Base-by-base conservation (phyloP, 257 asterid genomes). In the Eucommia ulmoides region DNA sequence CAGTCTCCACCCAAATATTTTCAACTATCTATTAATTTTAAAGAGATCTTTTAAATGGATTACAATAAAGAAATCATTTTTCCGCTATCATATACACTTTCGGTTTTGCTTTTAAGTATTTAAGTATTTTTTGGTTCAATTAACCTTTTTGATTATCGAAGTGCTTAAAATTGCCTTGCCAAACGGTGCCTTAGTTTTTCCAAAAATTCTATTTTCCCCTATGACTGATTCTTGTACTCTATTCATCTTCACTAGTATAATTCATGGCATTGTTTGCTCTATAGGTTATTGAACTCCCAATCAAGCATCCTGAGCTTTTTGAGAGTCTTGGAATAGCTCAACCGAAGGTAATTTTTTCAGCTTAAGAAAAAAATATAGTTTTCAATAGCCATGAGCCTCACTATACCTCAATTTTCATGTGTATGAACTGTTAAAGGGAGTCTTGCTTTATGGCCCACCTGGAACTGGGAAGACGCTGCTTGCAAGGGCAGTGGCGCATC, bases 321-420 rank as follows among this genome's bases (percentile, higher is more conserved):
- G 91, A 80, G 82, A 68, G 78, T 76, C 89, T 76, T 65, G 92
- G 92, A 55, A 81, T 81, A 45, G 92, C 86, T 51, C 83, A 81
- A 66, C 92, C 92, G 1, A 83, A 88, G 95, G 97, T 88, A 64
- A 33, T 47, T 11, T 20, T 5, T 7, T 12, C 38, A 29, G 8
- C 12, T 5, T 7, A 29, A 29, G 8, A 29, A 29, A 29, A 29
- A 29, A 12, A 12, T 5, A 29, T 29, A 29, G 38, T 29, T 29
- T 29, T 29, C 7, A 29, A 29, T 29, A 5, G n/a, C n/a, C n/a
- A n/a, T n/a, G n/a, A n/a, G n/a, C n/a, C n/a, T n/a, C n/a, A n/a
- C n/a, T n/a, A n/a, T n/a, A n/a, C n/a, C n/a, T n/a, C n/a, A n/a
- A 5, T 29, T 7, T 29, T 29, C 38, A 5, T 29, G 7, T 12